phyloP scores from a whole-genome alignment of 345 rosid species.

The Boechera retrofracta region DNA sequence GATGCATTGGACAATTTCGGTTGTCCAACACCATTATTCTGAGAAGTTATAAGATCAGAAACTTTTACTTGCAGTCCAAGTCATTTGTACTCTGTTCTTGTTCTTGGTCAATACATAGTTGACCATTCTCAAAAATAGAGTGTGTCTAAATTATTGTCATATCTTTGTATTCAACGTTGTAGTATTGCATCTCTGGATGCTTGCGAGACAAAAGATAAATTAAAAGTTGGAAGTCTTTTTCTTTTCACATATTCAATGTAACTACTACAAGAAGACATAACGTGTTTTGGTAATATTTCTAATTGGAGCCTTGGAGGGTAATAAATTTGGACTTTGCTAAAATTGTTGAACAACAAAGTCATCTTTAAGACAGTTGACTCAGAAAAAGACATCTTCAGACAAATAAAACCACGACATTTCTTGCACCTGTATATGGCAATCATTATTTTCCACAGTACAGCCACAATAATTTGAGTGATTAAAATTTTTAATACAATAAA shows the following conservation, averaged over 20 bases:
- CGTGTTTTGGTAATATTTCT: slow-evolving; percentile 4
- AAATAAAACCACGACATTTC: slow-evolving; percentile 9
- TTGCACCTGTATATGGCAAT: background rate
- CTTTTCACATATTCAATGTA: slow-evolving; percentile 1
- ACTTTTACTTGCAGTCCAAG: slow-evolving; percentile 32
- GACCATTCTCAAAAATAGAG: slow-evolving; percentile 27
- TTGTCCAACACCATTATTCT: slow-evolving; percentile 49
- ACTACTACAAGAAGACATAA: background rate
- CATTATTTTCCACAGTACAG: background rate
- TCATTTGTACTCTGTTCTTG: slow-evolving; percentile 19
- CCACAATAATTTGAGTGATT: slow-evolving; percentile 3
- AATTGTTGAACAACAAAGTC: background rate
- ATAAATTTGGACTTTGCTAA: slow-evolving; percentile 19
- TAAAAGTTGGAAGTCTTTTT: background rate
- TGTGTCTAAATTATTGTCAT: background rate
- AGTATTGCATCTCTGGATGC: slow-evolving; percentile 26
- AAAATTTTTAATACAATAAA: background rate
- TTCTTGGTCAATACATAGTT: slow-evolving; percentile 29
- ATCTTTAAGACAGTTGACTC: slow-evolving; percentile 7
- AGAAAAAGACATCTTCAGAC: slow-evolving; percentile 16
- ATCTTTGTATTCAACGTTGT: background rate
- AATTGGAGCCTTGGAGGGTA: background rate
- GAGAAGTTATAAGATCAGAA: background rate
- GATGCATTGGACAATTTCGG: slow-evolving; percentile 59
- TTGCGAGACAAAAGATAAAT: background rate